Base-by-base conservation (phyloP, 1,284 basidiomycete species). In the Melampsora occidentalis region DNA sequence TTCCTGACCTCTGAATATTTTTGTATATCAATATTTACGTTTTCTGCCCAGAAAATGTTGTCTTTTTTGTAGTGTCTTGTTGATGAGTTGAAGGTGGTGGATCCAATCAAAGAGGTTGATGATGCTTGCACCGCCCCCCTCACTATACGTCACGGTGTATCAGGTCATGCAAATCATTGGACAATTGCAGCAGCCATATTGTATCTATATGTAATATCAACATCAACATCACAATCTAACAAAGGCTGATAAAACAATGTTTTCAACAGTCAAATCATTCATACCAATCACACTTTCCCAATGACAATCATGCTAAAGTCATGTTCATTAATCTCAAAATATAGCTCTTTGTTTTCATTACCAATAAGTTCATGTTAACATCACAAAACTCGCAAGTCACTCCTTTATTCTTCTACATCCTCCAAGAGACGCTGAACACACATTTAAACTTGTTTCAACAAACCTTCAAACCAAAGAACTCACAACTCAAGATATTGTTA, bases 121-220 rank as follows among this genome's bases (percentile, higher is more conserved):
- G 5, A 39, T 39, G 9, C 39, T 39, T 39, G 28, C 28, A 4
- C 28, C 28, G 28, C 39, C 9, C 59, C 69, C 1, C 67, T 65
- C 7, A 68, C 69, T 48, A 65, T 68, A 33, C 72, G 69, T 48
- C 64, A 75, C n/a, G 72, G 72, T 22, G 48, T 75, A 16, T 75
- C 72, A 18, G 65, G 72, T 9, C 72, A 75, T 49, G 25, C 39
- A 20, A 75, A 75, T 42, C 72, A 75, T 62, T 49, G 72, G 35
- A 64, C 72, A 2, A 69, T 76, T 62, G 72, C 72, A 2, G 35
- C 72, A 9, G 66, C 65, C 3, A 39, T 76, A 16, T 48, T 33
- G 72, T 76, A 16, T 42, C 49, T 49, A 18, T 7, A 31, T 31
- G n/a, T n/a, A n/a, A n/a, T 39, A 7, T 14, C 22, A 20, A 25